Base-by-base conservation (phyloP, 1,284 basidiomycete genomes). In the Meripilus lineatus region DNA sequence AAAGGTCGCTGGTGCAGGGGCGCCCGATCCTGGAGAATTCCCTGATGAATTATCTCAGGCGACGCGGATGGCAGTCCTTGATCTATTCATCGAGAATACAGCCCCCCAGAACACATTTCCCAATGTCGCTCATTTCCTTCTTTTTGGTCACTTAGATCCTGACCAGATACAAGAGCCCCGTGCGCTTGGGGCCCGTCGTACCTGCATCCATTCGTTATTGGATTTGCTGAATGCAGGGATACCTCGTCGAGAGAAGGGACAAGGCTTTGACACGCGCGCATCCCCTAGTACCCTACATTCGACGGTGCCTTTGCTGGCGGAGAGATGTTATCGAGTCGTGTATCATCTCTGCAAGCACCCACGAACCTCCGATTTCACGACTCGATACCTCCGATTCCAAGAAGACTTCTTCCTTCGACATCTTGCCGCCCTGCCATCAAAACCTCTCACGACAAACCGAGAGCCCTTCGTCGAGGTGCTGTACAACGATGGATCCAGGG, bases 381-480 rank as follows among this genome's bases (percentile, higher is more conserved):
- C 92, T 66, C 81, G 92, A 0, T 98, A 96, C 61, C 74, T 98
- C 33, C 84, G 93, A 32, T 90, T 88, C 3, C 76, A 85, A 18
- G 89, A 94, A 62, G 85, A 93, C 56, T 98, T 94, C 69, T 92
- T 95, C 54, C 81, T 82, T 1, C 76, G 84, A 5, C 93, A 97
- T 61, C 75, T 97, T 17, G 75, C 81, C 3, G 77, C 71, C 17
- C 71, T 94, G 15, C 83, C 91, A 2, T 78, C 81, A 37, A 74
- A 75, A 42, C 72, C 74, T 0, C 79, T 83, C 0, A 59, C 67
- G 21, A 66, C 67, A 1, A 50, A 65, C 0, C 69, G 69, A 26
- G 72, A 75, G 3, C 75, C 81, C 0, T 70, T 70, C 44, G 85
- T 95, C 23, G 70, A 84, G 32, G 78, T 91, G 1, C 64, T 77